Evolutionary conservation across 2,329 filamentous ascomycete genomes (phyloP).

Genomic region (Fusarium miscanthi): DNA sequence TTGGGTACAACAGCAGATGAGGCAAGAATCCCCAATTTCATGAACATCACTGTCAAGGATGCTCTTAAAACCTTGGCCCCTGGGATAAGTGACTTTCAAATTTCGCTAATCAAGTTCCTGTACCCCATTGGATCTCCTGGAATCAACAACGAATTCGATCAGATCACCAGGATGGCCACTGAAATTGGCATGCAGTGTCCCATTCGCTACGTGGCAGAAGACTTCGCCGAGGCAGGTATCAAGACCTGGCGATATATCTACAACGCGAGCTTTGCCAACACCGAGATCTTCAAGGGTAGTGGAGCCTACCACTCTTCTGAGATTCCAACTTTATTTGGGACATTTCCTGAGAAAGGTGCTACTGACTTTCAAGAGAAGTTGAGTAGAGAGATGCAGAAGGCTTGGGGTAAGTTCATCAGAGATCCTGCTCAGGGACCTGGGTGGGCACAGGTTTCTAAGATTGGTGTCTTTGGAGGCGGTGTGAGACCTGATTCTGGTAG

Average conservation of each 20-base stretch:
- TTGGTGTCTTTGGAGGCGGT: slow-evolving; percentile 43
- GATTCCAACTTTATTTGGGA: slow-evolving; percentile 57
- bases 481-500: slow-evolving; percentile 19
- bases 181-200: slow-evolving; percentile 42
- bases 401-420: slow-evolving; percentile 47
- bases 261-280: slow-evolving; percentile 61
- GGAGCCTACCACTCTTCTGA: slow-evolving; percentile 62
- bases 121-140: slow-evolving; percentile 32
- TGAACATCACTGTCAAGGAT: neutral
- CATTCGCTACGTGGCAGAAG: slow-evolving; percentile 42
- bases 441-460: slow-evolving; percentile 36
- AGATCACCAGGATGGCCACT: slow-evolving; percentile 30
- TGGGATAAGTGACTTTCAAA: neutral
- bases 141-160: slow-evolving; percentile 32
- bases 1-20: slow-evolving; percentile 42
- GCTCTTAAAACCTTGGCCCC: neutral
- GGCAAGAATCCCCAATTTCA: slow-evolving; percentile 20
- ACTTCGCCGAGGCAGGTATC: slow-evolving; percentile 49
- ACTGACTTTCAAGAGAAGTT: slow-evolving; percentile 37
- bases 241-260: slow-evolving; percentile 59
- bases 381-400: slow-evolving; percentile 42
- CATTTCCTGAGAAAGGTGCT: slow-evolving; percentile 31
- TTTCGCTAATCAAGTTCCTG: slow-evolving; percentile 9
- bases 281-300: slow-evolving; percentile 50
- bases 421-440: slow-evolving; percentile 42